Evolutionary conservation across 169 alveolate genomes (phyloP).

Genomic region (Babesia microti): DNA sequence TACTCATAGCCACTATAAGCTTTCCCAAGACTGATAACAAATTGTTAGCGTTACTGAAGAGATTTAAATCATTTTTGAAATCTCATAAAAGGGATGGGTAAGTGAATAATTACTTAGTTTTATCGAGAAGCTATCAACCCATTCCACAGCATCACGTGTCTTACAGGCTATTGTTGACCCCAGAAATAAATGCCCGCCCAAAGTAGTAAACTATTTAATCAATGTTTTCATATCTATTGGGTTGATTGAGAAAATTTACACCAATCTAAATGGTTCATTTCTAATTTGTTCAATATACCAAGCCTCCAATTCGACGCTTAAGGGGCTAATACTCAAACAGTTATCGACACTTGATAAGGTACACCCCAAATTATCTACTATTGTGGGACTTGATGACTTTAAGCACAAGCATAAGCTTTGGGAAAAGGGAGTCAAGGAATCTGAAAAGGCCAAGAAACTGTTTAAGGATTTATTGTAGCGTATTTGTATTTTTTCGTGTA

Average conservation of each 20-base stretch:
- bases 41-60: slow-evolving; percentile 1
- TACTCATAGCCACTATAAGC: too few species aligned
- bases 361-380: slow-evolving; percentile 11
- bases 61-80: neutral
- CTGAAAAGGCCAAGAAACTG: slow-evolving; percentile 19
- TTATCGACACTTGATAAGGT: slow-evolving; percentile 2
- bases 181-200: too few species aligned
- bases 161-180: slow-evolving; percentile 34
- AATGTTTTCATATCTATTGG: too few species aligned
- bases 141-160: too few species aligned
- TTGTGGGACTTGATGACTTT: slow-evolving; percentile 20
- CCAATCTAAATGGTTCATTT: slow-evolving; percentile 22
- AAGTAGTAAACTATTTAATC: too few species aligned
- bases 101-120: neutral
- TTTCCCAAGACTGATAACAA: too few species aligned
- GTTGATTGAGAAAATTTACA: slow-evolving; percentile 7
- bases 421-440: slow-evolving; percentile 10
- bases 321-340: slow-evolving; percentile 14
- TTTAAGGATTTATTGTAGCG: too few species aligned
- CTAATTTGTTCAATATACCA: slow-evolving; percentile 9
- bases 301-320: slow-evolving; percentile 4
- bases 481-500: too few species aligned
- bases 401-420: slow-evolving; percentile 10
- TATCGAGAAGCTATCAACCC: neutral
- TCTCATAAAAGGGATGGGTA: neutral